Evolutionary conservation across 495 filamentous ascomycete species (phyloP).

Genomic region (Collariella sp.): DNA sequence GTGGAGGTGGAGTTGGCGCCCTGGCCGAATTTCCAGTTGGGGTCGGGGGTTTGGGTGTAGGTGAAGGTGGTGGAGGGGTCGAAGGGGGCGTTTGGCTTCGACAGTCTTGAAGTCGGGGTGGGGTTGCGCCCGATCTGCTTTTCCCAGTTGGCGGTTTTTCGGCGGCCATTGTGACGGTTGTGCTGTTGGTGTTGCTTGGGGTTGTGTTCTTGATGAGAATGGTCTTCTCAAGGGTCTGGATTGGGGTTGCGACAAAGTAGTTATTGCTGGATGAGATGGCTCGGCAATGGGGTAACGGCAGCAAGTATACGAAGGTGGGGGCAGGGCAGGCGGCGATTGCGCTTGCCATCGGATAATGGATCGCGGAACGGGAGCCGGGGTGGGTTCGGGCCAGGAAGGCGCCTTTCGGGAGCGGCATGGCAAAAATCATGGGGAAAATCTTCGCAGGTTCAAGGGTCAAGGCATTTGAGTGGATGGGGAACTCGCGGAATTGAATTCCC

Average conservation of each 20-base stretch:
- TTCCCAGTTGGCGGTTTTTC: slow-evolving; percentile 30
- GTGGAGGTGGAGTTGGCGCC: slow-evolving; percentile 51
- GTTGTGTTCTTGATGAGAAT: background rate
- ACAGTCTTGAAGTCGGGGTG: slow-evolving; percentile 70
- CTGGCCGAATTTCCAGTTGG: slow-evolving; percentile 68
- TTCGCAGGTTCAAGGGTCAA: background rate
- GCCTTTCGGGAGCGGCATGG: background rate
- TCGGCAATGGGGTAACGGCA: background rate
- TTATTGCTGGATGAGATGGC: background rate
- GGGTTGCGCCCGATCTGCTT: slow-evolving; percentile 49
- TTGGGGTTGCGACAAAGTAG: background rate
- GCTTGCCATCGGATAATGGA: slow-evolving; percentile 23
- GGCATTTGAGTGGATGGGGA: too few relatives aligned
- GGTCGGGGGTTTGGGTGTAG: slow-evolving; percentile 62
- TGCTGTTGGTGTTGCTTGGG: background rate
- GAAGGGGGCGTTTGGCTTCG: slow-evolving; percentile 67
- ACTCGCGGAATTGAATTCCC: too few relatives aligned
- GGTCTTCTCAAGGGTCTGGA: too few relatives aligned
- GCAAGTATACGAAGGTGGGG: slow-evolving; percentile 10
- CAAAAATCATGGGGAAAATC: background rate
- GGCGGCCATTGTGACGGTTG: slow-evolving; percentile 28
- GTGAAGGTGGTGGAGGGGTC: slow-evolving; percentile 42
- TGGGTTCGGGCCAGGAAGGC: slow-evolving; percentile 3
- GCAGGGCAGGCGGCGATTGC: slow-evolving; percentile 9
- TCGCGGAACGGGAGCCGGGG: slow-evolving; percentile 11